Percentiles rank a stretch among this genome's conserved stretches.
Evolutionary conservation across 257 asterid species (phyloP).

Genomic region (Solanum ossicruentum): DNA sequence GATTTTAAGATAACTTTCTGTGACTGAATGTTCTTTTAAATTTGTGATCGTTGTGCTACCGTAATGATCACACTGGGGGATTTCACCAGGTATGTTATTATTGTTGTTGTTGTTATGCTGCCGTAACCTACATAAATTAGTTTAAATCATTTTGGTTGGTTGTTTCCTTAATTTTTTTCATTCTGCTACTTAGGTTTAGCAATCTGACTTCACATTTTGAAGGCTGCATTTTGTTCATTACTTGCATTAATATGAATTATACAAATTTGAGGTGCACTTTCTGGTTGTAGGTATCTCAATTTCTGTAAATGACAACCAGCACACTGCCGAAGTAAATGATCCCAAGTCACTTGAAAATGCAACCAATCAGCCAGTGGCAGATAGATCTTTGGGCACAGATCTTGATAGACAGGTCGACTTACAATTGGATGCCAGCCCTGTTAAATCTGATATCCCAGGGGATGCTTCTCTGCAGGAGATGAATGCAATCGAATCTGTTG

Average conservation of each 20-base stretch:
- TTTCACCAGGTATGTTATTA: too few relatives aligned
- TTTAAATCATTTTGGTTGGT: background rate
- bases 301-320: slow-evolving; percentile 10
- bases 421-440: background rate
- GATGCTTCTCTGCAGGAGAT: background rate
- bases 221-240: background rate
- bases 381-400: background rate
- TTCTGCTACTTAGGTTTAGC: background rate
- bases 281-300: slow-evolving; percentile 19
- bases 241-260: background rate
- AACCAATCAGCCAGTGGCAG: slow-evolving; percentile 9
- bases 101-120: too few relatives aligned
- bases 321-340: slow-evolving; percentile 1
- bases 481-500: slow-evolving; percentile 3
- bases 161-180: background rate
- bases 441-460: background rate
- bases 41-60: background rate
- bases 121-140: background rate
- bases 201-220: background rate
- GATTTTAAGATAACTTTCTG: background rate
- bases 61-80: too few relatives aligned
- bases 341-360: slow-evolving; percentile 9
- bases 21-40: background rate
- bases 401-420: background rate
- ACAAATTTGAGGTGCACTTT: background rate